A percentile compares a stretch with the other conserved stretches of the same genome.
These are phyloP conservation scores for Carex arenaria DNA, from an alignment of 202 grass and related monocot species.

Conservation along the genomic window DNA sequence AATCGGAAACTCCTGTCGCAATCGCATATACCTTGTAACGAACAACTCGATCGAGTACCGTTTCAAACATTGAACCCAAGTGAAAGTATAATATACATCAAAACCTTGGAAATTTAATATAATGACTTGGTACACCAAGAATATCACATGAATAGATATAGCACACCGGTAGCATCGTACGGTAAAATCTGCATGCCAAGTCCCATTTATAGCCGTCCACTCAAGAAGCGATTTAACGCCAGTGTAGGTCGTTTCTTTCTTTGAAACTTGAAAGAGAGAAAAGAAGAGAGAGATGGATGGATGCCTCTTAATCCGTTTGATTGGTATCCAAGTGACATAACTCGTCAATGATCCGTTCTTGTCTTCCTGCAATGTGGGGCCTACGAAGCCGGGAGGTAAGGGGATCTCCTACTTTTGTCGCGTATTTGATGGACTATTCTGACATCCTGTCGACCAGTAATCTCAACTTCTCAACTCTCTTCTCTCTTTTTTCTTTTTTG, in stretches of 20 bases:
- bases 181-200: conserved; percentile 3
- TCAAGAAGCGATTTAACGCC: conserved; percentile 2
- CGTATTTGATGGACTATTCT: not conserved
- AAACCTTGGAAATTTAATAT: too few relatives aligned
- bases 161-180: not conserved
- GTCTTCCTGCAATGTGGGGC: not conserved
- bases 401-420: not conserved
- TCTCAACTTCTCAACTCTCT: not conserved
- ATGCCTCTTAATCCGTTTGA: not conserved
- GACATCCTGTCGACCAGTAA: not conserved
- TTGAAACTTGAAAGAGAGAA: not conserved
- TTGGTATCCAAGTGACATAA: not conserved
- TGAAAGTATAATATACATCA: too few relatives aligned
- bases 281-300: not conserved
- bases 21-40: not conserved
- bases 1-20: not conserved
- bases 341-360: not conserved
- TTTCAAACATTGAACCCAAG: not conserved
- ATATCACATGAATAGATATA: not conserved
- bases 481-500: conserved; percentile 1
- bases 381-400: not conserved
- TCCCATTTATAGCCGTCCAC: not conserved
- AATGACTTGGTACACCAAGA: not conserved
- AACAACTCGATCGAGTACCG: not conserved
- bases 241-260: not conserved